Evolutionary conservation across 495 filamentous ascomycete genomes (phyloP).

Genomic region (Penicillium cinerascens): DNA sequence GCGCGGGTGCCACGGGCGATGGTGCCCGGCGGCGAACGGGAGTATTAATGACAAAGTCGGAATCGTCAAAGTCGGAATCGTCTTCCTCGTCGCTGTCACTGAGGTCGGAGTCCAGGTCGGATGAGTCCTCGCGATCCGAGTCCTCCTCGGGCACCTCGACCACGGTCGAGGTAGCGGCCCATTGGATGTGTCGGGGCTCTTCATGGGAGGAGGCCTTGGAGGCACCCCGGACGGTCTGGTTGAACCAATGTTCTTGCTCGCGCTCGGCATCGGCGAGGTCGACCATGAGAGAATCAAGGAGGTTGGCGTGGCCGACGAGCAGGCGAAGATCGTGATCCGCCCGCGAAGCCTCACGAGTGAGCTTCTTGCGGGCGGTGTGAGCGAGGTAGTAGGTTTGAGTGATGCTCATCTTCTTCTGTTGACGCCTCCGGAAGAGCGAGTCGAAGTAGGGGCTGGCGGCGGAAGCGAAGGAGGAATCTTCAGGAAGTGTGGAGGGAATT

Average conservation of each 20-base stretch:
- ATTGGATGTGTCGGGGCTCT: conserved; percentile 73
- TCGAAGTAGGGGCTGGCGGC: conserved; percentile 33
- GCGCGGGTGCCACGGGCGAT: conserved; percentile 35
- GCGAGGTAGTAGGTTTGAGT: conserved; percentile 98
- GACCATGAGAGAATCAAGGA: conserved; percentile 93
- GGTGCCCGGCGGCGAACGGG: conserved; percentile 39
- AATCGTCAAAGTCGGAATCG: conserved; percentile 50
- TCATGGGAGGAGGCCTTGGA: conserved; percentile 47
- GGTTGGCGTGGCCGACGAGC: conserved; percentile 95
- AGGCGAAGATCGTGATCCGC: conserved; percentile 91
- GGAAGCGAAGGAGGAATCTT: conserved; percentile 22
- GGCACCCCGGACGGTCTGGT: conserved; percentile 83
- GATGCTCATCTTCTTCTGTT: conserved; percentile 85
- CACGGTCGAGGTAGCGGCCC: conserved; percentile 64
- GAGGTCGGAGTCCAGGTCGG: conserved; percentile 48
- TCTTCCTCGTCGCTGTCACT: conserved; percentile 64
- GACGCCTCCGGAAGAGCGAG: conserved; percentile 35
- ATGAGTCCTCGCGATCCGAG: conserved; percentile 59
- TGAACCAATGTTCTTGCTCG: conserved; percentile 98
- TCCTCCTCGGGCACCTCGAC: conserved; percentile 72
- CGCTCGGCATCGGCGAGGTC: conserved; percentile 91
- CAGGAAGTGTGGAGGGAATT: conserved; percentile 9
- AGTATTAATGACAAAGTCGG: conserved; percentile 37
- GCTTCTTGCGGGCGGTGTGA: conserved; percentile 92
- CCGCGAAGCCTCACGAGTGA: conserved; percentile 81